Evolutionary conservation across 2,329 filamentous ascomycete species (phyloP), one percentile per base, ranked within the genome.

Genomic region (Reticulascus tulasneorum): DNA sequence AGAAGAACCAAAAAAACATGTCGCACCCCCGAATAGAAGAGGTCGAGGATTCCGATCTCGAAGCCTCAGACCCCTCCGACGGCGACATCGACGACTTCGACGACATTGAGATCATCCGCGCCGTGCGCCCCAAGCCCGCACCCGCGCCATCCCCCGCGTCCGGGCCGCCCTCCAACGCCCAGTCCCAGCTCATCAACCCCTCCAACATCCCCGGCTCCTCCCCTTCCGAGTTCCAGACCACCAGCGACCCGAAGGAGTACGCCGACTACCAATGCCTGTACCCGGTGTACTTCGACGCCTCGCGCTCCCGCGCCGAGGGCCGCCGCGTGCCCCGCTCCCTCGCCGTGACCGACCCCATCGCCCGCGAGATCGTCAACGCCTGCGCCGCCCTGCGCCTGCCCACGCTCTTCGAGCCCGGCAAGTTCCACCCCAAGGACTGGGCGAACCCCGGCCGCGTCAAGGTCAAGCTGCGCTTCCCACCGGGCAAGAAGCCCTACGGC

Each of bases 361-460:
- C 93, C 7, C 78, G 86, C 53, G 87, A 93, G 54, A 90, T 98
- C 56, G 84, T 89, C 28, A 83, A 86, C 56, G 91, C 90, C n/a
- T 86, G 86, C 60, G 80, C 82, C 26, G 65, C 73, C 29, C 73
- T 95, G 42, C 77, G 82, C 20, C 67, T 88, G 23, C 74, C 77
- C 44, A 82, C 84, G 27, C 80, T 93, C 7, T 84, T 96, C 59
- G 93, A 98, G 66, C 87, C 90, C 2, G 84, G 85, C 56, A 95
- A 95, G 70, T 76, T 81, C 42, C 93, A 98, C 63, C 93, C 93
- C 7, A 91, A 93, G 66, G 93, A 98, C 69, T 98, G 93, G 93
- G 83, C 84, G 38, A 98, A 98, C 67, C 93, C 93, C 10, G 93
- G 93, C 4, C 76, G 93, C 40, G 86, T 97, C 45, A 81, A 86